These are phyloP conservation scores for Venturia nashicola DNA, from an alignment of 2,329 filamentous ascomycete species.

Conservation along the genomic window DNA sequence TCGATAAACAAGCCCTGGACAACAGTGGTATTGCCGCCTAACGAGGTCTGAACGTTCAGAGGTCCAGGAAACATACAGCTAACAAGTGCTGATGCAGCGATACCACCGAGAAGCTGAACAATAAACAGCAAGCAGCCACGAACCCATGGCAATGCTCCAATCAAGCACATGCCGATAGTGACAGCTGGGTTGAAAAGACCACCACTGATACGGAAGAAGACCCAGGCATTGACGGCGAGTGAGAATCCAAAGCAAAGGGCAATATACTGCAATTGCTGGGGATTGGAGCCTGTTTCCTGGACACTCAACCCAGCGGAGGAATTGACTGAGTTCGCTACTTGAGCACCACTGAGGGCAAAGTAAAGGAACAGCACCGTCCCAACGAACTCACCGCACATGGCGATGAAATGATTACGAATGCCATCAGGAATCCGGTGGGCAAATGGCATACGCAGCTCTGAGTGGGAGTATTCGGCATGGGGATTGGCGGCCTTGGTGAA, in stretches of 20 bases:
- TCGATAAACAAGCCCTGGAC: conserved; percentile 38
- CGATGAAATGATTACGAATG: conserved; percentile 7
- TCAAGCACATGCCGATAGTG: conserved; percentile 24
- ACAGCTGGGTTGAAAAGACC: conserved; percentile 20
- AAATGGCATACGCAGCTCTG: not conserved
- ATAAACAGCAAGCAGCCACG: conserved; percentile 21
- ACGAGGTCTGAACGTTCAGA: conserved; percentile 30
- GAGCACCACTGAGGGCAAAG: conserved; percentile 7
- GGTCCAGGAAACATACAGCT: conserved; percentile 31
- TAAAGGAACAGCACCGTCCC: conserved; percentile 10
- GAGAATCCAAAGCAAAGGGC: conserved; percentile 16
- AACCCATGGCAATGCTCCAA: conserved; percentile 22
- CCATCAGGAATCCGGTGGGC: not conserved
- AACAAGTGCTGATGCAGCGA: conserved; percentile 30
- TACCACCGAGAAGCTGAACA: conserved; percentile 22
- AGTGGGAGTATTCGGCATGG: not conserved
- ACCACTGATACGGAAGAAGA: conserved; percentile 9
- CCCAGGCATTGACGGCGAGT: conserved; percentile 10
- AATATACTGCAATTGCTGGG: conserved; percentile 17
- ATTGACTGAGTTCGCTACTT: conserved; percentile 8
- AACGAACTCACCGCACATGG: conserved; percentile 10
- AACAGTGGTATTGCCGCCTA: conserved; percentile 27
- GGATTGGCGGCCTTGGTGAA: conserved; percentile 8
- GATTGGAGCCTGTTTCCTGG: conserved; percentile 8
- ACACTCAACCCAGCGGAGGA: conserved; percentile 11